Conservation (phyloP, 2,329 filamentous ascomycete species). For the Aureobasidium pullulans region DNA sequence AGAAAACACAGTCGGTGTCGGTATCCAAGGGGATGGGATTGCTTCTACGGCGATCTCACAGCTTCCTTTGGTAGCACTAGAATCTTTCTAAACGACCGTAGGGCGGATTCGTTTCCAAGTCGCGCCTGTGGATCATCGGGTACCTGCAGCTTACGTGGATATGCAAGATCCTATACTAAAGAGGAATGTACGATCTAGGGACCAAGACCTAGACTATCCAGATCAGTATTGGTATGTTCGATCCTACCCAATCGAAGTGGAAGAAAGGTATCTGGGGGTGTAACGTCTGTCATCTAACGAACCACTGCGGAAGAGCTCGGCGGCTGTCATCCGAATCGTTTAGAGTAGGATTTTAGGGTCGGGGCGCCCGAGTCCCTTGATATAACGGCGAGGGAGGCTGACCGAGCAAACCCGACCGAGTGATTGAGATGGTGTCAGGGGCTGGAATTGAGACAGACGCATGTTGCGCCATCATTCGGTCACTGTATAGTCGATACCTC, state of each 20-base stretch:
- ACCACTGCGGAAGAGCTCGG: slow-evolving; percentile 1
- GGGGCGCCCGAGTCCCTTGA: neutral
- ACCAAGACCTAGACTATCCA: neutral
- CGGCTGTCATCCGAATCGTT: neutral
- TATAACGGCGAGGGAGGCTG: neutral
- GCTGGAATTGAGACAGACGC: neutral
- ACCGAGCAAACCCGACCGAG: neutral
- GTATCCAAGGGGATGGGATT: neutral
- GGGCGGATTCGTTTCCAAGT: neutral
- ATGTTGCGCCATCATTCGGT: no score
- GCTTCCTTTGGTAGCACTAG: neutral
- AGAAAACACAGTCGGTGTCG: neutral
- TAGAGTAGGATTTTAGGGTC: neutral
- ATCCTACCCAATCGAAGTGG: neutral
- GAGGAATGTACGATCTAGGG: neutral
- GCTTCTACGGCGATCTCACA: neutral
- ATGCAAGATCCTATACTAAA: neutral
- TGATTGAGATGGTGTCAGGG: neutral
- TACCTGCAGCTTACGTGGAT: neutral
- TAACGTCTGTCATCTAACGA: neutral
- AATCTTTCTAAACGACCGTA: neutral
- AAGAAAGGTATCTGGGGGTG: neutral
- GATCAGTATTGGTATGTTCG: neutral
- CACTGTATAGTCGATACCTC: no score
- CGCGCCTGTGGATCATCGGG: neutral